A percentile compares a stretch with the other conserved stretches of the same genome.
Evolutionary conservation across 2,329 filamentous ascomycete genomes (phyloP).

Genomic region (Myrmaecium sp.): DNA sequence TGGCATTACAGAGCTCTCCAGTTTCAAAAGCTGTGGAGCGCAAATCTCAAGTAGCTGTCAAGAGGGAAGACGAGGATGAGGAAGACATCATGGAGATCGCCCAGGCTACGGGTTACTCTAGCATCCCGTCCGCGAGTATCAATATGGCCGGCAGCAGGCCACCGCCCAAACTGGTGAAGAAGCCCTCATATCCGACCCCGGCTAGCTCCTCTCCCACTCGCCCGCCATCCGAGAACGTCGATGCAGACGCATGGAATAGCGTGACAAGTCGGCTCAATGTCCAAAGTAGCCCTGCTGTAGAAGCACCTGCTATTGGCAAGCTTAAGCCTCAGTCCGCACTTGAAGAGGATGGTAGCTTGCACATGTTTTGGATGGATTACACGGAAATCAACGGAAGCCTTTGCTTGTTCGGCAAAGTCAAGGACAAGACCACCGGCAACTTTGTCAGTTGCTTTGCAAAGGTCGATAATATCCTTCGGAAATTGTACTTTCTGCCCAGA

Average conservation of each 20-base stretch:
- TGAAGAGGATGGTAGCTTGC: slow-evolving; percentile 82
- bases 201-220: slow-evolving; percentile 60
- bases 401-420: slow-evolving; percentile 89
- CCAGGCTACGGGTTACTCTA: slow-evolving; percentile 47
- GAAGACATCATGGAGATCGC: slow-evolving; percentile 75
- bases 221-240: slow-evolving; percentile 40
- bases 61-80: slow-evolving; percentile 53
- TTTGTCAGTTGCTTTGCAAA: slow-evolving; percentile 93
- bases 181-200: slow-evolving; percentile 49
- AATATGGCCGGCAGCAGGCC: slow-evolving; percentile 74
- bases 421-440: slow-evolving; percentile 63
- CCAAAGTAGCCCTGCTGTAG: slow-evolving; percentile 52
- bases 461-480: slow-evolving; percentile 82
- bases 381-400: slow-evolving; percentile 80
- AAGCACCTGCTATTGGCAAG: slow-evolving; percentile 56
- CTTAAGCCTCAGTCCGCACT: slow-evolving; percentile 68
- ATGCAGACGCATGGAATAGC: slow-evolving; percentile 75
- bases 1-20: slow-evolving; percentile 65
- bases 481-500: slow-evolving; percentile 83
- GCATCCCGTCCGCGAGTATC: slow-evolving; percentile 51
- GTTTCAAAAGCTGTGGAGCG: slow-evolving; percentile 61
- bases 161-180: slow-evolving; percentile 52
- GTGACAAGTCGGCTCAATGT: slow-evolving; percentile 78
- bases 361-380: slow-evolving; percentile 96
- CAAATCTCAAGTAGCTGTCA: slow-evolving; percentile 39